Conservation (phyloP, 257 asterid genomes). For the Solanum tarijense region DNA sequence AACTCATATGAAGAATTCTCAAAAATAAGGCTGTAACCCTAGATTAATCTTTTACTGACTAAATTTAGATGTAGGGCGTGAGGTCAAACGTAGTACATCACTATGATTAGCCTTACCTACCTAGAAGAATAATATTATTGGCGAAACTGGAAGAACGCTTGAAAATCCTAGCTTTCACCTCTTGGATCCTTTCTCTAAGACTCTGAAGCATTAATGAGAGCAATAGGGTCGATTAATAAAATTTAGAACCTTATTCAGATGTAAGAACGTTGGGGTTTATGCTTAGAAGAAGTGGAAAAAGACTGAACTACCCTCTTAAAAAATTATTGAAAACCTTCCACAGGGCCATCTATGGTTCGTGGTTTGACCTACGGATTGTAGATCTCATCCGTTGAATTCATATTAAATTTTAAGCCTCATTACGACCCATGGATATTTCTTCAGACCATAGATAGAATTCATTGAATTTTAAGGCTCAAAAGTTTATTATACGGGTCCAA, state of each 20-base stretch:
- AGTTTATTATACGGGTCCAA: neutral
- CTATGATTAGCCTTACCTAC: neutral
- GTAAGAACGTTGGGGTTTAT: too few relatives aligned
- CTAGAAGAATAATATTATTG: too few relatives aligned
- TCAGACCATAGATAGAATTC: neutral
- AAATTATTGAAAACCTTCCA: neutral
- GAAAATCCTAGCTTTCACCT: neutral
- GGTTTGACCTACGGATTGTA: neutral
- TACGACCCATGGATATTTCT: neutral
- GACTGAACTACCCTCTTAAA: neutral
- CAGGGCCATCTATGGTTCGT: neutral
- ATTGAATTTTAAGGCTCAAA: neutral
- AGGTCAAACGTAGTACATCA: neutral
- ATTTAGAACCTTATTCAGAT: neutral
- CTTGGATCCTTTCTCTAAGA: neutral
- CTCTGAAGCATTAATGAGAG: neutral
- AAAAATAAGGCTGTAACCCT: neutral
- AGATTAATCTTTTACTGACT: neutral
- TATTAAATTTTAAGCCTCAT: neutral
- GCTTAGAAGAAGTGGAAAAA: neutral
- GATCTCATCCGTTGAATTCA: neutral
- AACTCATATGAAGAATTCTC: neutral
- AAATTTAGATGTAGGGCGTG: neutral
- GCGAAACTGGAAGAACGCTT: too few relatives aligned
- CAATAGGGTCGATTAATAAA: neutral